Evolutionary conservation across 768 basidiomycete genomes (phyloP), one percentile per base, ranked within the genome.

Genomic region (Lentinula sp.): DNA sequence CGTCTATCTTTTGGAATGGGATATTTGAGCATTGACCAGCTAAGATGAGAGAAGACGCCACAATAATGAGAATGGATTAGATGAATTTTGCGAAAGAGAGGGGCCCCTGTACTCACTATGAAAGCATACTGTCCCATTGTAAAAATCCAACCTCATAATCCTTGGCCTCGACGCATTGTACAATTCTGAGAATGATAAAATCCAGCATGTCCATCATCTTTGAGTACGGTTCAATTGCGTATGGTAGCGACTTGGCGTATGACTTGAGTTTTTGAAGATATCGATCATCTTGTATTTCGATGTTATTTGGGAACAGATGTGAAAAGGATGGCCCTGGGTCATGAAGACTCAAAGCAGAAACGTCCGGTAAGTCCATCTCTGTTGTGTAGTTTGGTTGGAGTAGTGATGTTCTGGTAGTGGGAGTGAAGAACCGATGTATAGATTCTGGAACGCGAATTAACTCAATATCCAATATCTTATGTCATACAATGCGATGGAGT

Each of bases 21-120:
- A 68, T 93, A 94, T 68, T 92, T 91, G 70, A 95, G 81, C 77
- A 86, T 86, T 49, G 75, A 72, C 91, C 92, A 94, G 69, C 90
- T 92, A 66, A 4, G 61, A 42, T 35, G 43, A 28, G 35, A 61
- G 59, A 48, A 59, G 39, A 57, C 67, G 61, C 70, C 60, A n/a
- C 62, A 45, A 41, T 6, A 16, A 3, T 36, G 16, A 39, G 55
- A 13, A 41, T 33, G 20, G 0, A 63, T 48, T 57, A 59, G 4
- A 48, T 8, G 41, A 15, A 23, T 6, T 12, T 20, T n/a, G 1
- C 3, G 16, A 9, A 16, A 36, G 18, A 33, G 28, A 28, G 28
- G 59, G 8, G 45, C n/a, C n/a, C n/a, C n/a, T n/a, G 59, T 16
- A 82, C 88, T 65, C 70, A 90, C 86, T 89, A 85, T 53, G 79